These are phyloP conservation scores for Nannizziopsis arthrosporioides DNA, from an alignment of 2,329 filamentous ascomycete genomes.

Conservation along the genomic window DNA sequence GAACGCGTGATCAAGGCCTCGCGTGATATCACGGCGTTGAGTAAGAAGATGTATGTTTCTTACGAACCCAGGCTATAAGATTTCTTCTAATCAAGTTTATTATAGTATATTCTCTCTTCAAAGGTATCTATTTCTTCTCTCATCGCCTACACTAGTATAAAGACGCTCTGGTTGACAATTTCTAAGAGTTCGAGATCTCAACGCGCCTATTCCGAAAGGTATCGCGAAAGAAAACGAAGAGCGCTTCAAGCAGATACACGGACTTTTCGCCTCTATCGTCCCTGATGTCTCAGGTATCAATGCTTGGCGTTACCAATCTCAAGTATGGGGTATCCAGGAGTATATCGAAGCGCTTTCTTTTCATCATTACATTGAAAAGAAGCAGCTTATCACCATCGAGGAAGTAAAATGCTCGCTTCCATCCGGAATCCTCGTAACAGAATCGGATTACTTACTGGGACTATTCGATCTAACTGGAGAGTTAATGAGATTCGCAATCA, in stretches of 20 bases:
- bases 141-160: not conserved
- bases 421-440: constrained; percentile 52
- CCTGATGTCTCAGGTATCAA: constrained; percentile 68
- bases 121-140: constrained; percentile 40
- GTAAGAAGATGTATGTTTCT: constrained; percentile 78
- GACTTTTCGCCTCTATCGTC: constrained; percentile 55
- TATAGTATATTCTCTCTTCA: constrained; percentile 71
- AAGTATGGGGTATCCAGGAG: constrained; percentile 77
- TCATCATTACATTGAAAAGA: constrained; percentile 69
- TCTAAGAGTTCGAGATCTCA: constrained; percentile 31
- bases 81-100: too few species aligned
- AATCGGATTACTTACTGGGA: constrained; percentile 79
- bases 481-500: constrained; percentile 92
- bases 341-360: constrained; percentile 88
- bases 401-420: constrained; percentile 42
- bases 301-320: constrained; percentile 65
- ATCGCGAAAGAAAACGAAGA: constrained; percentile 59
- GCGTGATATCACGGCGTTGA: constrained; percentile 81
- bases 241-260: constrained; percentile 59
- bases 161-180: not conserved
- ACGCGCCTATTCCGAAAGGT: constrained; percentile 47
- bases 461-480: constrained; percentile 91
- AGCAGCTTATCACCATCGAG: constrained; percentile 58
- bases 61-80: too few species aligned
- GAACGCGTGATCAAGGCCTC: constrained; percentile 85